Percentiles rank a stretch among this genome's conserved stretches.
These are phyloP conservation scores for Musa beccarii DNA, from an alignment of 176 grass and related monocot genomes.

Conservation along the genomic window DNA sequence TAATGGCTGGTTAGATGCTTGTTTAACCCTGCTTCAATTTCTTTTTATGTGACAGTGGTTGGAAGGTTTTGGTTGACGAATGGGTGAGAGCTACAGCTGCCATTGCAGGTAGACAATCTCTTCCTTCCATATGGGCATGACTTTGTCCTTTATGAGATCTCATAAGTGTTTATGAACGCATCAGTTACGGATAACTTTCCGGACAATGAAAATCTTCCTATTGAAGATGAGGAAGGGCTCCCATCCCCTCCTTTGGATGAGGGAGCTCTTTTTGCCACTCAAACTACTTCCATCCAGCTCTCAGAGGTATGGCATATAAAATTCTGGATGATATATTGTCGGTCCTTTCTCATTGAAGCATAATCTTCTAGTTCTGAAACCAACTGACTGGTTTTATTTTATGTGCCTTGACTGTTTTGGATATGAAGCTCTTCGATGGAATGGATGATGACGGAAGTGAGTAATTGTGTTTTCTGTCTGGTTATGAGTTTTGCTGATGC, in stretches of 20 bases:
- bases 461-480: constrained; percentile 5
- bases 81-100: constrained; percentile 45
- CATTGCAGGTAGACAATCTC: constrained; percentile 40
- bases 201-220: constrained; percentile 43
- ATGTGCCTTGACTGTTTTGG: constrained; percentile 19
- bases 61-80: constrained; percentile 66
- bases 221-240: constrained; percentile 49
- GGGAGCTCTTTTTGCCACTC: constrained; percentile 37
- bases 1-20: constrained; percentile 15
- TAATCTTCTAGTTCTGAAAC: background rate
- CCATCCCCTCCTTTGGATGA: constrained; percentile 44
- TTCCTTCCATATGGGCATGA: background rate
- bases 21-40: background rate
- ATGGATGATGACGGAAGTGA: constrained; percentile 56
- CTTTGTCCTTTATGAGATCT: background rate
- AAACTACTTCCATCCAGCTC: constrained; percentile 41
- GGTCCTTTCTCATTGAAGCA: background rate
- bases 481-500: too few species aligned
- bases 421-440: constrained; percentile 52
- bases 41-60: constrained; percentile 30
- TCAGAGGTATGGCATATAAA: constrained; percentile 39
- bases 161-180: constrained; percentile 1
- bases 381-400: constrained; percentile 35
- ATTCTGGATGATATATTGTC: background rate
- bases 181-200: constrained; percentile 46